Evolutionary conservation across 2,329 filamentous ascomycete genomes (phyloP).

Genomic region (Grosmannia serpens): DNA sequence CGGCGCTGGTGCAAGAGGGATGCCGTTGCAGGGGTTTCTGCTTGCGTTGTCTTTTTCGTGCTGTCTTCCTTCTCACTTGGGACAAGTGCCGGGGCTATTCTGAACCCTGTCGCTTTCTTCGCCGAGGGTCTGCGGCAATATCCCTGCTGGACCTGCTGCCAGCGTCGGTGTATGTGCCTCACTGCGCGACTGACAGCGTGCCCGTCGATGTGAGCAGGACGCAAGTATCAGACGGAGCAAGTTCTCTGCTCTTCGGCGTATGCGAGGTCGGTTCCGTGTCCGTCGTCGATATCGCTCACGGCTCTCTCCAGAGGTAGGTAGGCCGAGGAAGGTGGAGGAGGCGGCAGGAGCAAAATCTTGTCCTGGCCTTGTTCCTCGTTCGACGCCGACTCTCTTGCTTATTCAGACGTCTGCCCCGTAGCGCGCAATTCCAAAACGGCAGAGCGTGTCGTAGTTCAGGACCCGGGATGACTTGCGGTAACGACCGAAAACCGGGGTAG

Average conservation of each 20-base stretch:
- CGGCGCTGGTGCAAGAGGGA: neutral
- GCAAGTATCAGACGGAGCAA: neutral
- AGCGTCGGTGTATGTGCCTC: neutral
- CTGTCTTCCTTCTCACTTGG: neutral
- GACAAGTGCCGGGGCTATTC: neutral
- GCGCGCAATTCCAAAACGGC: neutral
- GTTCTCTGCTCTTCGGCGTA: neutral
- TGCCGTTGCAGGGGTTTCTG: neutral
- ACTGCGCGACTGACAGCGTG: neutral
- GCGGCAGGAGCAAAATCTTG: neutral
- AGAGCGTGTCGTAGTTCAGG: neutral
- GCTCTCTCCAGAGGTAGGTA: neutral
- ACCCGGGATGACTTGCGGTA: neutral
- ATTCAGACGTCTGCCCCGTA: neutral
- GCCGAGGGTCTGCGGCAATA: neutral
- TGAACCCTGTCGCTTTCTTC: neutral
- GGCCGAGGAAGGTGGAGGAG: neutral
- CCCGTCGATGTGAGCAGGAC: too few relatives aligned
- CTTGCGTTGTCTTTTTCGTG: neutral
- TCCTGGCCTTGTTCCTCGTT: neutral
- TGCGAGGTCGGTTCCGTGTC: neutral
- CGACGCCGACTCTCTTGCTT: neutral
- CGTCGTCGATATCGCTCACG: neutral
- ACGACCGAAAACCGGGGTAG: neutral
- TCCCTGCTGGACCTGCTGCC: neutral